phyloP scores from a whole-genome alignment of 345 rosid genomes.

The Camelina sativa region DNA sequence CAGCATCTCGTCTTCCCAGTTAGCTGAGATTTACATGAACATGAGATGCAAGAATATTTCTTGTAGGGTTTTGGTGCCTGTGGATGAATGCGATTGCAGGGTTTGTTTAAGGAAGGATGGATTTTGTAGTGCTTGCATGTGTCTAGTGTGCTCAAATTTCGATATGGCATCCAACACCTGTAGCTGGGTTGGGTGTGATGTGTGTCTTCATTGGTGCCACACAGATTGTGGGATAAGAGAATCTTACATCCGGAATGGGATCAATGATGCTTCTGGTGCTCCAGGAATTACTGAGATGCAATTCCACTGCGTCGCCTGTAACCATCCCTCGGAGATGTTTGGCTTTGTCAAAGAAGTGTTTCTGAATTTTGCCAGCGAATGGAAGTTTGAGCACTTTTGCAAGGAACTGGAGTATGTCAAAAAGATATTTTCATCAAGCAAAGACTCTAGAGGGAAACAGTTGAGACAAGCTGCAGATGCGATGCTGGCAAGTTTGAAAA shows the following conservation, averaged over 20 bases:
- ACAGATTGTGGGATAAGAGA: conserved; percentile 86
- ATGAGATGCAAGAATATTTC: conserved; percentile 77
- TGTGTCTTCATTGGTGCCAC: conserved; percentile 98
- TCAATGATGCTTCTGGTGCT: conserved; percentile 55
- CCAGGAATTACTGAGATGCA: conserved; percentile 83
- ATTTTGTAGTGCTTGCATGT: conserved; percentile 95
- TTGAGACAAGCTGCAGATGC: conserved; percentile 76
- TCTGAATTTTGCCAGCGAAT: conserved; percentile 74
- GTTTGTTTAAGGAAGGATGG: conserved; percentile 84
- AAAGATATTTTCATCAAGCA: conserved; percentile 81
- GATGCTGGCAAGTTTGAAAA: conserved; percentile 66
- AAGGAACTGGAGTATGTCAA: conserved; percentile 87
- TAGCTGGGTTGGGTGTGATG: conserved; percentile 99
- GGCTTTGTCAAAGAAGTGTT: conserved; percentile 98
- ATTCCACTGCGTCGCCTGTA: conserved; percentile 91
- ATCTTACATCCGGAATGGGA: conserved; percentile 79
- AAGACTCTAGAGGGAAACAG: conserved; percentile 79
- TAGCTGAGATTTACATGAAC: conserved; percentile 89
- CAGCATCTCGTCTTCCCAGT: conserved; percentile 60
- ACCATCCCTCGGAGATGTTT: conserved; percentile 98
- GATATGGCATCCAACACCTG: conserved; percentile 96
- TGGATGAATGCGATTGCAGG: conserved; percentile 94
- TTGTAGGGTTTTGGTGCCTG: conserved; percentile 75
- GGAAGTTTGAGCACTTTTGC: conserved; percentile 70
- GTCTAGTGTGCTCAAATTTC: conserved; percentile 89